Percentiles rank a stretch among this genome's conserved stretches.
phyloP scores from a whole-genome alignment of 23 red algal genomes.

The Chondrus crispus region DNA sequence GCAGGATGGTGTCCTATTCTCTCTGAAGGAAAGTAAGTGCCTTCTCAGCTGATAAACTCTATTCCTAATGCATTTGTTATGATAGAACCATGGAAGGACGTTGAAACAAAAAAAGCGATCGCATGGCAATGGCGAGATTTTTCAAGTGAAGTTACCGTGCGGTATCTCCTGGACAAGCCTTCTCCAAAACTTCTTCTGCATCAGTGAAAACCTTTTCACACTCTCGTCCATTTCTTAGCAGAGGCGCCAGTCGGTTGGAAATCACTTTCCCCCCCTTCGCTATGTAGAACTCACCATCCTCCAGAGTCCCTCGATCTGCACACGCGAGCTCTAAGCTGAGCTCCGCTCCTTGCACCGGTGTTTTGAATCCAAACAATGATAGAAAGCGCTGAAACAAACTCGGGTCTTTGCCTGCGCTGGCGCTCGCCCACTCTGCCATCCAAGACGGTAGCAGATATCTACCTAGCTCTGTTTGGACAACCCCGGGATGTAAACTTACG shows the following conservation, averaged over 20 bases:
- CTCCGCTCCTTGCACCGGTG: constrained; percentile 48
- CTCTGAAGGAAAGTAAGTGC: too few species aligned
- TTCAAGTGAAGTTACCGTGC: too few species aligned
- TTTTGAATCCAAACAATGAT: constrained; percentile 28
- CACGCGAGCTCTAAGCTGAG: constrained; percentile 25
- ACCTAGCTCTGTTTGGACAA: constrained; percentile 42
- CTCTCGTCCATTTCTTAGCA: neutral
- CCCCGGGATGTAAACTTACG: constrained; percentile 49
- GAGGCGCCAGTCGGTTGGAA: neutral
- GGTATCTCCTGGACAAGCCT: too few species aligned
- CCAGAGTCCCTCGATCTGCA: neutral
- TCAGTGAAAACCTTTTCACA: neutral
- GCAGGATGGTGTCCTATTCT: too few species aligned
- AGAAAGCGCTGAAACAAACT: neutral
- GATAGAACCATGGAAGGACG: too few species aligned
- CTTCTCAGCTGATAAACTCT: too few species aligned
- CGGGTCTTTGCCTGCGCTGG: neutral
- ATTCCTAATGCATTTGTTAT: too few species aligned
- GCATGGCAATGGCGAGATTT: too few species aligned
- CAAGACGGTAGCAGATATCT: constrained; percentile 38
- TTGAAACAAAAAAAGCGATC: too few species aligned
- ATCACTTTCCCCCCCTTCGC: neutral
- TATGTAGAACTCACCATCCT: constrained; percentile 45
- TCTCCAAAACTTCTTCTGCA: neutral
- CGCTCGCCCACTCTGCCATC: neutral